Evolutionary conservation across 192 early-diverging fungal species (phyloP).

Genomic region (Podila verticillata): DNA sequence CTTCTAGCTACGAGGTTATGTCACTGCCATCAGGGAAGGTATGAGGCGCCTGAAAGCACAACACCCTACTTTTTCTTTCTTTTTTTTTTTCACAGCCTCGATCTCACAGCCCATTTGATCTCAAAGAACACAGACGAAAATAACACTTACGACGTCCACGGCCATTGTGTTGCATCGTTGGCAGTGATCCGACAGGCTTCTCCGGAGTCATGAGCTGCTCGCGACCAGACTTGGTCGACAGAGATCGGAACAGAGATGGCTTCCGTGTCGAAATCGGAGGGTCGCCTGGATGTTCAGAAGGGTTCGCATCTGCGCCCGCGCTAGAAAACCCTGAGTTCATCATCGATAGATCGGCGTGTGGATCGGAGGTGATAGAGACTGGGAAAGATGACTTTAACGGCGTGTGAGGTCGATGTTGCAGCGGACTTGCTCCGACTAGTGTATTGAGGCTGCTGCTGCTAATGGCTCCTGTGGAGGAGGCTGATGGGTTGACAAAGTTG

Average conservation of each 20-base stretch:
- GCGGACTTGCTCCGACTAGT: constrained; percentile 9
- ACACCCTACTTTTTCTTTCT: not conserved
- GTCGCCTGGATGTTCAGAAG: constrained; percentile 1
- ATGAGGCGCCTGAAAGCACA: too few relatives aligned
- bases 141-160: constrained; percentile 37
- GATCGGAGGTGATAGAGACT: constrained; percentile 19
- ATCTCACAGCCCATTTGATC: not conserved
- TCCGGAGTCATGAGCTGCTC: constrained; percentile 17
- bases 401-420: constrained; percentile 40
- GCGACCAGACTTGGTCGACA: constrained; percentile 34
- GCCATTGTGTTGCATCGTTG: constrained; percentile 34
- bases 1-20: too few relatives aligned
- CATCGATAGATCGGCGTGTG: constrained; percentile 13
- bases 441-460: constrained; percentile 20
- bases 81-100: not conserved
- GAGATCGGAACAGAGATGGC: constrained; percentile 17
- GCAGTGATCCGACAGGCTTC: constrained; percentile 31
- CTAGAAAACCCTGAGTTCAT: constrained; percentile 3
- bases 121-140: not conserved
- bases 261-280: not conserved
- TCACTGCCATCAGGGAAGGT: too few relatives aligned
- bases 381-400: constrained; percentile 36
- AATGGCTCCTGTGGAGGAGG: not conserved
- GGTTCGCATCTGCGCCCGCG: constrained; percentile 4
- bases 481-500: constrained; percentile 4